A percentile compares a stretch with the other conserved stretches of the same genome.
Conservation (phyloP, 2,329 filamentous ascomycete genomes). For the Coniochaeta sp. region DNA sequence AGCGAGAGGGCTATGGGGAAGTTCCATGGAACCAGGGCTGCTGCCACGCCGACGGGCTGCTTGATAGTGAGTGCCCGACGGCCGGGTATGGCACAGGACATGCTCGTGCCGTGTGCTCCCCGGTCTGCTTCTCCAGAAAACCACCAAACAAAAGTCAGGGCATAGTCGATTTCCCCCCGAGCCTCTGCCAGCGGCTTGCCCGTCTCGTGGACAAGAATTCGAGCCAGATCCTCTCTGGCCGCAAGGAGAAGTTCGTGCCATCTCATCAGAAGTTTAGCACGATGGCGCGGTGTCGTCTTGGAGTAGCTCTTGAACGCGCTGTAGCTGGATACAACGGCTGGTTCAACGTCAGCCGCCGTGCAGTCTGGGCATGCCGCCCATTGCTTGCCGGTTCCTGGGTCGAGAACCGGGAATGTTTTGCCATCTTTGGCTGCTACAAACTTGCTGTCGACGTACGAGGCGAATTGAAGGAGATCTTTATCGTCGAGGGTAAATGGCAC, state of each 20-base stretch:
- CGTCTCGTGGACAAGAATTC: slow-evolving; percentile 39
- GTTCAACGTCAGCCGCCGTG: slow-evolving; percentile 29
- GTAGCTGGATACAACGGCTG: slow-evolving; percentile 27
- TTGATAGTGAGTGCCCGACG: slow-evolving; percentile 66
- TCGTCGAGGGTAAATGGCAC: slow-evolving; percentile 37
- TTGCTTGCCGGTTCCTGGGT: slow-evolving; percentile 41
- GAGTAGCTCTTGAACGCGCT: slow-evolving; percentile 29
- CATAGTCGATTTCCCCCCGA: slow-evolving; percentile 48
- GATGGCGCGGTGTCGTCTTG: slow-evolving; percentile 26
- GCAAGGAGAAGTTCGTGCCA: slow-evolving; percentile 29
- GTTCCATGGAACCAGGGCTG: slow-evolving; percentile 67
- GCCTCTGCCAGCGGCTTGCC: slow-evolving; percentile 51
- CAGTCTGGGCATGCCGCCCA: slow-evolving; percentile 46
- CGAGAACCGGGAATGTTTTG: slow-evolving; percentile 42
- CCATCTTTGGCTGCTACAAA: slow-evolving; percentile 37
- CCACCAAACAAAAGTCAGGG: slow-evolving; percentile 47
- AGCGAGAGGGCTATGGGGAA: slow-evolving; percentile 63
- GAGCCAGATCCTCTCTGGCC: slow-evolving; percentile 30
- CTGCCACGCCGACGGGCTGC: slow-evolving; percentile 63
- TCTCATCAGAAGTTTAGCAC: slow-evolving; percentile 25
- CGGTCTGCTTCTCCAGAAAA: slow-evolving; percentile 44
- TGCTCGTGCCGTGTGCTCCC: slow-evolving; percentile 48
- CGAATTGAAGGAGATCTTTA: slow-evolving; percentile 37
- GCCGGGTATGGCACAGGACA: slow-evolving; percentile 51
- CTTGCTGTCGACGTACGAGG: slow-evolving; percentile 42